These are phyloP conservation scores for Colletotrichum magnum DNA, from an alignment of 2,329 filamentous ascomycete species.

Conservation along the genomic window DNA sequence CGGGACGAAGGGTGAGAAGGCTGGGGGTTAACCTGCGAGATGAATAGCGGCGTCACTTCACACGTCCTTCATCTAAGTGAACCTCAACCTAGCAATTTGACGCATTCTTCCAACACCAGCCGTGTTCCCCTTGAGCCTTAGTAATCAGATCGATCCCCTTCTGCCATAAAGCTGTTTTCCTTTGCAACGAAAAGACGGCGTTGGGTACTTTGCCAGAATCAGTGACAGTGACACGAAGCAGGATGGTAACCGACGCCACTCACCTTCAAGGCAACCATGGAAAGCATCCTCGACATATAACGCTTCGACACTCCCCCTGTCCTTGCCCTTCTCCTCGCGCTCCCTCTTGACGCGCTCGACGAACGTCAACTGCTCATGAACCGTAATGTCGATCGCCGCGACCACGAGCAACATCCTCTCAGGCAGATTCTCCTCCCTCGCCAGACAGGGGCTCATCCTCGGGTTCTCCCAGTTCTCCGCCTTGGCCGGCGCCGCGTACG, in stretches of 20 bases:
- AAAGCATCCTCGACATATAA: slow-evolving; percentile 19
- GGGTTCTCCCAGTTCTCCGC: slow-evolving; percentile 48
- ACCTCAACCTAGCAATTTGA: too few species aligned
- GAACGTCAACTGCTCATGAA: slow-evolving; percentile 56
- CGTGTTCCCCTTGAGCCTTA: background rate
- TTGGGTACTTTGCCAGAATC: background rate
- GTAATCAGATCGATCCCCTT: background rate
- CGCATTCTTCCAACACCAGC: background rate
- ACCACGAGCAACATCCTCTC: slow-evolving; percentile 56
- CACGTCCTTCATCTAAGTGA: too few species aligned
- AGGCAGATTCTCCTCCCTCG: slow-evolving; percentile 52
- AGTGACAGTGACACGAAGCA: background rate
- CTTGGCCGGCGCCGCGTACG: slow-evolving; percentile 54
- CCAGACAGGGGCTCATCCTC: slow-evolving; percentile 55
- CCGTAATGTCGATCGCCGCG: slow-evolving; percentile 57
- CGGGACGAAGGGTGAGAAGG: too few species aligned
- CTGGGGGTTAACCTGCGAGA: too few species aligned
- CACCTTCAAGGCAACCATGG: slow-evolving; percentile 36
- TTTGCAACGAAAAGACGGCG: background rate
- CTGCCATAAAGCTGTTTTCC: slow-evolving; percentile 13
- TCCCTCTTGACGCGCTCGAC: slow-evolving; percentile 47
- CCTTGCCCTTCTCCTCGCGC: slow-evolving; percentile 29
- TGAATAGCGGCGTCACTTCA: too few species aligned
- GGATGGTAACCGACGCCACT: background rate
- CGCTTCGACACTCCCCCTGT: slow-evolving; percentile 6